Percentiles rank a stretch among this genome's conserved stretches.
phyloP scores from a whole-genome alignment of 2,329 filamentous ascomycete genomes.

The Neospermospora avenae region DNA sequence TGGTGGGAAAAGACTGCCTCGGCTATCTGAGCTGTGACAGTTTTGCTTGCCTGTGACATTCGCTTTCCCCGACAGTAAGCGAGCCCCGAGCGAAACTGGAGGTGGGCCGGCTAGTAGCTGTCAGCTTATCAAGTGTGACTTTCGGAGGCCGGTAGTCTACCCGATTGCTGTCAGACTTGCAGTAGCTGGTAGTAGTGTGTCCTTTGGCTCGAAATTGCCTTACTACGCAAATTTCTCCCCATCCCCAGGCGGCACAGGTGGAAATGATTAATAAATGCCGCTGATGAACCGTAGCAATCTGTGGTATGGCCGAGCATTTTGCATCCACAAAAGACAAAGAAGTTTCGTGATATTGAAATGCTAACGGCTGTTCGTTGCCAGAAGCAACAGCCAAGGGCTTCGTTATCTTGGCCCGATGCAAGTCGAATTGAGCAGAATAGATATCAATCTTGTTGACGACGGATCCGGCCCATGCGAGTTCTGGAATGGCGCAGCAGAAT shows the following conservation, averaged over 20 bases:
- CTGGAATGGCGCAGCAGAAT: too few species aligned
- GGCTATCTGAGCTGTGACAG: too few species aligned
- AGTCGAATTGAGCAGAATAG: not conserved
- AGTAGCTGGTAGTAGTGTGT: not conserved
- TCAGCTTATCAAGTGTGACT: not conserved
- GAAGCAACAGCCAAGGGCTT: not conserved
- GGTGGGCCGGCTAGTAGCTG: too few species aligned
- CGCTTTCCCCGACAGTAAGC: too few species aligned
- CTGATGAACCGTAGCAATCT: not conserved
- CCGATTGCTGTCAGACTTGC: not conserved
- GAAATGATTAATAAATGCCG: not conserved
- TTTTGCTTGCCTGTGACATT: too few species aligned
- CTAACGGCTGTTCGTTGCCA: not conserved
- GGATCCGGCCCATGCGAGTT: not conserved
- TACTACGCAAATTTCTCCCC: not conserved
- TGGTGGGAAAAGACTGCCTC: too few species aligned
- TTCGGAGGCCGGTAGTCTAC: not conserved
- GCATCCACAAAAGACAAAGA: not conserved
- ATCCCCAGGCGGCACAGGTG: not conserved
- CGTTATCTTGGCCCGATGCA: conserved; percentile 2
- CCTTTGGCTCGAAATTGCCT: not conserved
- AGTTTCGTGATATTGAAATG: not conserved
- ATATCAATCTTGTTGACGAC: not conserved
- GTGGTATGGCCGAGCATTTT: not conserved
- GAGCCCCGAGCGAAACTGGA: too few species aligned